Evolutionary conservation across 2,329 filamentous ascomycete genomes (phyloP).

Genomic region (Fusarium sp.): DNA sequence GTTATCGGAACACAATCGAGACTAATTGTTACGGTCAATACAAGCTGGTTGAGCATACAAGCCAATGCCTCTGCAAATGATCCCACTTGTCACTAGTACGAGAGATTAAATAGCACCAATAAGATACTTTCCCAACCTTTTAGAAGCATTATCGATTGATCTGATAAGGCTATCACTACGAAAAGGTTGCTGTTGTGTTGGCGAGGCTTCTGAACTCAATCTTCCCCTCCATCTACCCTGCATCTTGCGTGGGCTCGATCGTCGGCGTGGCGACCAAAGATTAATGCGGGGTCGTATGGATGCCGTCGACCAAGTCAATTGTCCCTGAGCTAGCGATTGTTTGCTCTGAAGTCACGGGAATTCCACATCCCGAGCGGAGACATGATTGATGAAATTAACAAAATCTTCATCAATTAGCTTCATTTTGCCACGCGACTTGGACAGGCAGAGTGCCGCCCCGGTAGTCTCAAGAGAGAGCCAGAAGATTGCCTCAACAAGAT

Average conservation of each 20-base stretch:
- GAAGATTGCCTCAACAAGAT: not conserved
- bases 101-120: rapidly evolving
- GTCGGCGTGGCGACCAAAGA: not conserved
- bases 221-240: not conserved
- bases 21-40: rapidly evolving
- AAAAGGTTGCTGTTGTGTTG: not conserved
- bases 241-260: not conserved
- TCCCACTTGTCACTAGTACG: rapidly evolving
- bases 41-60: rapidly evolving
- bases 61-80: rapidly evolving
- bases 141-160: too few species aligned
- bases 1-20: rapidly evolving
- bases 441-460: not conserved
- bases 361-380: not conserved
- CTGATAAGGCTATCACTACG: not conserved
- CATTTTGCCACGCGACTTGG: not conserved
- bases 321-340: not conserved
- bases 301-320: not conserved
- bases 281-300: not conserved
- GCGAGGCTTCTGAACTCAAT: not conserved
- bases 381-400: not conserved
- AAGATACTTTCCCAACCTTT: rapidly evolving
- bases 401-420: not conserved
- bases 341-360: not conserved
- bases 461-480: not conserved